These are phyloP conservation scores for Aspergillus sp. DNA, from an alignment of 2,329 filamentous ascomycete species.

Conservation along the genomic window DNA sequence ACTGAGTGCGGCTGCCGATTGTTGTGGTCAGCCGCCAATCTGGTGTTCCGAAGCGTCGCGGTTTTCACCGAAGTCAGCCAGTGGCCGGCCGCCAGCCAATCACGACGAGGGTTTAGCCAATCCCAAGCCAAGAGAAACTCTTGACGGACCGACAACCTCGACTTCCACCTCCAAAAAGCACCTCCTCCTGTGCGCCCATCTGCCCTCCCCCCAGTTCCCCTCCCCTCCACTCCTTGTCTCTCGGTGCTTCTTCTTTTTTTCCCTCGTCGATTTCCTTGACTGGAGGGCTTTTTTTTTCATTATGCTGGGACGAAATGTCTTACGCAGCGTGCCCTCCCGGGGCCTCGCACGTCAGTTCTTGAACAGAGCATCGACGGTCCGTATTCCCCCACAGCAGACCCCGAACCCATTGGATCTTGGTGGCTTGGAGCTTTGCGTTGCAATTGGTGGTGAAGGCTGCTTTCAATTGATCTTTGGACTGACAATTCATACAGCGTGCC, in stretches of 20 bases:
- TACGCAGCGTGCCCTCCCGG: conserved; percentile 82
- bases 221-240: conserved; percentile 23
- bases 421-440: conserved; percentile 22
- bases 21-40: conserved; percentile 8
- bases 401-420: conserved; percentile 22
- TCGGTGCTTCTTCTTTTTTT: conserved; percentile 26
- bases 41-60: conserved; percentile 29
- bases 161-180: conserved; percentile 27
- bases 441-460: conserved; percentile 17
- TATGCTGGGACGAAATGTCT: conserved; percentile 90
- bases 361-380: conserved; percentile 68
- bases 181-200: conserved; percentile 25
- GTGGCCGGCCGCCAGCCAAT: conserved; percentile 25
- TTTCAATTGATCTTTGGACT: conserved; percentile 23
- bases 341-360: conserved; percentile 69
- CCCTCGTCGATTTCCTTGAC: conserved; percentile 21
- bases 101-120: conserved; percentile 32
- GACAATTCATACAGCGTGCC: conserved; percentile 46
- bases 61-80: conserved; percentile 32
- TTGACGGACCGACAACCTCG: conserved; percentile 28
- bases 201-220: conserved; percentile 16
- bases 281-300: conserved; percentile 41
- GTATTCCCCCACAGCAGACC: conserved; percentile 35
- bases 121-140: conserved; percentile 30
- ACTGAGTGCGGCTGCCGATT: neutral